Percentiles rank a stretch among this genome's conserved stretches.
phyloP scores from a whole-genome alignment of 2,329 filamentous ascomycete genomes.

The Xenosphaeropsis pyriputrescens region DNA sequence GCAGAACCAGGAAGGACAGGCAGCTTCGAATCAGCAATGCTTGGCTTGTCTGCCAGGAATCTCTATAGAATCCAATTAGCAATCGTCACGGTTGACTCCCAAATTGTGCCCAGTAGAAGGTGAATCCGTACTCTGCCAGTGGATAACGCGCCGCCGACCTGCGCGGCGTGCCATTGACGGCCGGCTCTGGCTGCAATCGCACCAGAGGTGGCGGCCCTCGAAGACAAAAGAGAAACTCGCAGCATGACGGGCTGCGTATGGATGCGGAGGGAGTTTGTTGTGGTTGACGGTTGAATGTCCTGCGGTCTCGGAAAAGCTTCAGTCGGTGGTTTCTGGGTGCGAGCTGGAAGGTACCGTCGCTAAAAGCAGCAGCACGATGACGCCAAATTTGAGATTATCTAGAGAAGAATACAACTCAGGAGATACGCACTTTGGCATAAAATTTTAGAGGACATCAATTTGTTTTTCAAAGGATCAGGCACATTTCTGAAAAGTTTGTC shows the following conservation, averaged over 20 bases:
- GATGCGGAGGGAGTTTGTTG: conserved; percentile 17
- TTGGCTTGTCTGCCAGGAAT: conserved; percentile 26
- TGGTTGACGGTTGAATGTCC: conserved; percentile 7
- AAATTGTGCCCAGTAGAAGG: background rate
- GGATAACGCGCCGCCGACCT: conserved; percentile 20
- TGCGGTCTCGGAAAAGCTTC: background rate
- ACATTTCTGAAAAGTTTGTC: conserved; percentile 9
- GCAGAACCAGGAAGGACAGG: conserved; percentile 35
- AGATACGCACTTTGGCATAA: no score
- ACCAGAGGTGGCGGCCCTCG: conserved; percentile 41
- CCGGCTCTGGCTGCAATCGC: conserved; percentile 33
- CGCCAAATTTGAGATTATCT: no score
- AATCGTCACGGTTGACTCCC: conserved; percentile 2
- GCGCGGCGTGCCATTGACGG: conserved; percentile 42
- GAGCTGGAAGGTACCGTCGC: conserved; percentile 3
- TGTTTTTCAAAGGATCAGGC: no score
- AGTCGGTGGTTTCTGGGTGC: conserved; percentile 1
- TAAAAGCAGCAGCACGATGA: background rate
- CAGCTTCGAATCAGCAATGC: conserved; percentile 30
- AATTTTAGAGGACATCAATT: no score
- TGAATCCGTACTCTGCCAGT: conserved; percentile 20
- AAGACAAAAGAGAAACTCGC: conserved; percentile 53
- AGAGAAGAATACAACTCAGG: no score
- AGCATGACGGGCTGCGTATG: conserved; percentile 42
- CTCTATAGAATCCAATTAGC: conserved; percentile 1